These are phyloP conservation scores for Ascochyta rabiei DNA, from an alignment of 2,329 filamentous ascomycete species.

Conservation along the genomic window DNA sequence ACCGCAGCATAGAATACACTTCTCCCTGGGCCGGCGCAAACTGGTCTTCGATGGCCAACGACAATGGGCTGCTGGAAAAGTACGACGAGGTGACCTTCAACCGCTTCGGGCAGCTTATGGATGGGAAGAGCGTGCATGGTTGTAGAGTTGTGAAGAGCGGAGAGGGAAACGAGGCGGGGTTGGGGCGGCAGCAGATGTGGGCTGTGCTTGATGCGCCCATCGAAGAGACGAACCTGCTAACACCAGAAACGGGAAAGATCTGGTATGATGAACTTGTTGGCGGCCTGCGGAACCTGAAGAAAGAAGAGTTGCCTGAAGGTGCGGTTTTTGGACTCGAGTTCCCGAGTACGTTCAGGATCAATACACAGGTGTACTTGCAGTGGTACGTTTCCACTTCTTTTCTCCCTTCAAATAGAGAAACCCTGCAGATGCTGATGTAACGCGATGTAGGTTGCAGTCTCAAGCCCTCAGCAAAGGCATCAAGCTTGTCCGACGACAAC, in stretches of 20 bases:
- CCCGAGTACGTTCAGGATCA: constrained; percentile 47
- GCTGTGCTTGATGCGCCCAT: constrained; percentile 39
- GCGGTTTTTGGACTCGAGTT: constrained; percentile 48
- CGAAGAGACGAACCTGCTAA: constrained; percentile 44
- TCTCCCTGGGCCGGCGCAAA: constrained; percentile 91
- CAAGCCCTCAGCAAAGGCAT: constrained; percentile 78
- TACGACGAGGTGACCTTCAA: constrained; percentile 42
- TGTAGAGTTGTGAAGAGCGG: constrained; percentile 20
- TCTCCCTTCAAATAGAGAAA: background rate
- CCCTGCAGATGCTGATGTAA: constrained; percentile 1
- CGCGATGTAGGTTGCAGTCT: constrained; percentile 47
- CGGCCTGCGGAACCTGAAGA: constrained; percentile 37
- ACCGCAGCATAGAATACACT: constrained; percentile 89
- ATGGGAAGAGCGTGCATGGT: constrained; percentile 30
- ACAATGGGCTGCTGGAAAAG: constrained; percentile 41
- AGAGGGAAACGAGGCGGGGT: constrained; percentile 32
- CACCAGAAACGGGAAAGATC: constrained; percentile 45
- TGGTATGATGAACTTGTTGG: constrained; percentile 53
- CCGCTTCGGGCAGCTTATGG: constrained; percentile 34
- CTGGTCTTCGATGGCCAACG: constrained; percentile 62
- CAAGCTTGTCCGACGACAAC: constrained; percentile 54
- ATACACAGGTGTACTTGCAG: constrained; percentile 45
- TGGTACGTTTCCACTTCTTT: constrained; percentile 34
- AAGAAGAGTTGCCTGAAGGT: constrained; percentile 42
- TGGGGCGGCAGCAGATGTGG: constrained; percentile 38